A percentile compares a stretch with the other conserved stretches of the same genome.
Conservation (phyloP, 2,329 filamentous ascomycete species). For the Fusarium decemcellulare region DNA sequence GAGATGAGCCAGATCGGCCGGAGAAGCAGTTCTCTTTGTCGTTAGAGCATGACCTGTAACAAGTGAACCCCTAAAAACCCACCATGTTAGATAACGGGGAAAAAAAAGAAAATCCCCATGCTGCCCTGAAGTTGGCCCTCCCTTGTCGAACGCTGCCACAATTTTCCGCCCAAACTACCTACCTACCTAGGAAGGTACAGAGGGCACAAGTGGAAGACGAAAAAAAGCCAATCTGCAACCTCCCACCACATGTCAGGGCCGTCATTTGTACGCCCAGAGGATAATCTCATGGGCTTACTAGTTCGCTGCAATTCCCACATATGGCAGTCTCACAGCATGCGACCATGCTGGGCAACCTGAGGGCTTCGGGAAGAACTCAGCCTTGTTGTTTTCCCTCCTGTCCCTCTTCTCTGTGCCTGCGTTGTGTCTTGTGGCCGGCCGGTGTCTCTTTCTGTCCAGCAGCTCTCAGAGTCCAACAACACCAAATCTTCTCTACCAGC, state of each 20-base stretch:
- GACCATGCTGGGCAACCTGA: neutral
- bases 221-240: constrained; percentile 21
- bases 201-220: neutral
- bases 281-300: constrained; percentile 31
- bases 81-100: neutral
- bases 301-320: constrained; percentile 46
- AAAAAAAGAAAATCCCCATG: constrained; percentile 1
- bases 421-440: too few species aligned
- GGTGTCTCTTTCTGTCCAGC: too few species aligned
- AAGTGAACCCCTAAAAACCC: too few species aligned
- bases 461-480: too few species aligned
- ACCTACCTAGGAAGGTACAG: constrained; percentile 37
- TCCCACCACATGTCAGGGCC: constrained; percentile 24
- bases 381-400: constrained; percentile 23
- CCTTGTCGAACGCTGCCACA: constrained; percentile 23
- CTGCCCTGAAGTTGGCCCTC: neutral
- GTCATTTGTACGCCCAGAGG: constrained; percentile 24
- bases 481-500: too few species aligned
- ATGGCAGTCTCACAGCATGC: constrained; percentile 31
- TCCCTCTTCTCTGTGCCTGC: neutral
- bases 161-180: constrained; percentile 32
- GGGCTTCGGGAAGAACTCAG: constrained; percentile 28
- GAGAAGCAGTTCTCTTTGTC: too few species aligned
- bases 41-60: too few species aligned
- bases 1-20: too few species aligned